These are phyloP conservation scores for Plasmodium malariae DNA, from an alignment of 169 alveolate genomes.

Conservation along the genomic window DNA sequence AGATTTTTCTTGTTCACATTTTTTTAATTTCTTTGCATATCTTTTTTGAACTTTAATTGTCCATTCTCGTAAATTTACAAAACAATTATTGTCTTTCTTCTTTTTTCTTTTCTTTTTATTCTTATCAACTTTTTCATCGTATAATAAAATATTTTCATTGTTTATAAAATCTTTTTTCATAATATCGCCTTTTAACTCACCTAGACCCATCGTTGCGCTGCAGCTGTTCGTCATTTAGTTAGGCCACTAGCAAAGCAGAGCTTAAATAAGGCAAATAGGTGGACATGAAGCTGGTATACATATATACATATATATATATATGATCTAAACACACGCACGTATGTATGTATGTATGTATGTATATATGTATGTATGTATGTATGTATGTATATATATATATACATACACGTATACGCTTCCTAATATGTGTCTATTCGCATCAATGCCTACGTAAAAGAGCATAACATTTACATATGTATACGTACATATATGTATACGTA, in stretches of 20 bases:
- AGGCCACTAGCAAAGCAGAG: not conserved
- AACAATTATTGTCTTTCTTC: slow-evolving; percentile 4
- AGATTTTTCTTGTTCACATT: slow-evolving; percentile 4
- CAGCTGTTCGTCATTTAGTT: slow-evolving; percentile 9
- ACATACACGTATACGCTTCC: not conserved
- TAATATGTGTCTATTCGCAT: not conserved
- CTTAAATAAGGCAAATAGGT: not conserved
- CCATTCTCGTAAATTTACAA: slow-evolving; percentile 68
- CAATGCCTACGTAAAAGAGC: no score
- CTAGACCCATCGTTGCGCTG: not conserved
- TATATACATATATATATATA: not conserved
- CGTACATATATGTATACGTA: slow-evolving; percentile 13
- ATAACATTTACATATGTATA: not conserved
- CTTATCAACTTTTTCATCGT: not conserved
- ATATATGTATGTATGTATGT: not conserved
- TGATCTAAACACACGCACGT: not conserved
- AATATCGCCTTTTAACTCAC: slow-evolving; percentile 5
- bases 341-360: not conserved
- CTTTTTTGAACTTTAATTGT: slow-evolving; percentile 36
- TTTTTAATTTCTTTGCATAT: slow-evolving; percentile 33
- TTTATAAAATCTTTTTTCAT: not conserved
- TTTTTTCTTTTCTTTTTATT: slow-evolving; percentile 14
- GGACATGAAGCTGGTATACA: not conserved
- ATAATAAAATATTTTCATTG: not conserved
- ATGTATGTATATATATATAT: not conserved